Conservation (phyloP, 352 stramenopile species). For the Globisporangium lucens region DNA sequence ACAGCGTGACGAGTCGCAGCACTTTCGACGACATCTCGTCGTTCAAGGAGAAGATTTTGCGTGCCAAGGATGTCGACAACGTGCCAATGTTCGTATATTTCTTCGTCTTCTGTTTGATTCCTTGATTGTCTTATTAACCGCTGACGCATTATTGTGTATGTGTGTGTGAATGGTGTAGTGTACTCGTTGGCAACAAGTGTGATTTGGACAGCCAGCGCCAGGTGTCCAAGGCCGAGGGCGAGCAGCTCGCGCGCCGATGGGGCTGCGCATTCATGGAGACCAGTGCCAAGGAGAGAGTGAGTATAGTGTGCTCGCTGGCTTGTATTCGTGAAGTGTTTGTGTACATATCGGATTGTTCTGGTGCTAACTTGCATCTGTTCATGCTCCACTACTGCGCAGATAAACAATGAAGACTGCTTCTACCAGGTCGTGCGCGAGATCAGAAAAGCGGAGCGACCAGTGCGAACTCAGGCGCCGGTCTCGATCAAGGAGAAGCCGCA, state of each 20-base stretch:
- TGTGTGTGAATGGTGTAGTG: conserved; percentile 25
- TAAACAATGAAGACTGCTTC: conserved; percentile 90
- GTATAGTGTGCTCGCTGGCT: conserved; percentile 14
- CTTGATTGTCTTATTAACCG: neutral
- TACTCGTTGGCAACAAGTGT: conserved; percentile 89
- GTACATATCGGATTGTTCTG: too few relatives aligned
- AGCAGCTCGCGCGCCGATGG: conserved; percentile 68
- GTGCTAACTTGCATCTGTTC: conserved; percentile 3
- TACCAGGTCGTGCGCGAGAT: conserved; percentile 89
- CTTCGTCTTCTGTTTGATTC: neutral
- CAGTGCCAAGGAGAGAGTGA: conserved; percentile 84
- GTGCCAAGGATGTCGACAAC: conserved; percentile 85
- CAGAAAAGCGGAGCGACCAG: conserved; percentile 69
- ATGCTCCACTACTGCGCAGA: conserved; percentile 24
- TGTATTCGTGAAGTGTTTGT: too few relatives aligned
- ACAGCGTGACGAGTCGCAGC: conserved; percentile 86
- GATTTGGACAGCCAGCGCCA: conserved; percentile 75
- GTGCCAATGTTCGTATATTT: conserved; percentile 60
- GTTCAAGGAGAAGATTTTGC: conserved; percentile 90
- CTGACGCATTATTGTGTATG: neutral
- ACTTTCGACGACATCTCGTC: conserved; percentile 88
- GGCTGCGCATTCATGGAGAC: conserved; percentile 88
- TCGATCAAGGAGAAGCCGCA: conserved; percentile 50
- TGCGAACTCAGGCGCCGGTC: conserved; percentile 35
- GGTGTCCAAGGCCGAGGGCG: conserved; percentile 63